A percentile compares a stretch with the other conserved stretches of the same genome.
Evolutionary conservation across 1,284 basidiomycete species (phyloP).

Genomic region (Malassezia yamatoensis): DNA sequence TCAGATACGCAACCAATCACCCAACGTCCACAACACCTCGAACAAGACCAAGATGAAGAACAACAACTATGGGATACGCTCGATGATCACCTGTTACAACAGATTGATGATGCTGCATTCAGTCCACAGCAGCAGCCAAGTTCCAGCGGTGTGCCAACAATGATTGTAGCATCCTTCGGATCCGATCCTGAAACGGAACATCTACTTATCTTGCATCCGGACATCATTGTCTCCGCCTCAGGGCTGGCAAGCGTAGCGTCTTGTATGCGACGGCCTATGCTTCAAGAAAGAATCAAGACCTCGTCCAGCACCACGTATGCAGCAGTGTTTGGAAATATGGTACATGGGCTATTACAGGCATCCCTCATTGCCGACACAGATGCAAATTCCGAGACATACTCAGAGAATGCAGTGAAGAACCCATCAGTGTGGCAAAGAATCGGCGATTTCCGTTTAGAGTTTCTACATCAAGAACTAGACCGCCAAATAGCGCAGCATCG

Average conservation of each 20-base stretch:
- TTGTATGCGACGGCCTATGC: conserved; percentile 36
- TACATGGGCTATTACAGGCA: conserved; percentile 41
- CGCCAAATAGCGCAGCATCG: conserved; percentile 26
- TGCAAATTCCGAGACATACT: conserved; percentile 39
- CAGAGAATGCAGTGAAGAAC: too few relatives aligned
- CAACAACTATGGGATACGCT: conserved; percentile 29
- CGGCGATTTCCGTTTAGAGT: conserved; percentile 32
- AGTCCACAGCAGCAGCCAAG: too few relatives aligned
- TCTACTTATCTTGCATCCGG: conserved; percentile 41
- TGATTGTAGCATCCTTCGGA: conserved; percentile 12
- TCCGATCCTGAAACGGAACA: conserved; percentile 16
- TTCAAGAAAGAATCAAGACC: conserved; percentile 31
- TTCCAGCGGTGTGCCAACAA: background rate
- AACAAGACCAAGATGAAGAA: conserved; percentile 11
- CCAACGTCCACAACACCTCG: too few relatives aligned
- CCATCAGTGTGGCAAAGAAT: conserved; percentile 23
- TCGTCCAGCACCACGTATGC: conserved; percentile 24
- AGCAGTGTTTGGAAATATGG: conserved; percentile 40
- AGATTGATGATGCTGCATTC: background rate
- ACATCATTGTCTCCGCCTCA: conserved; percentile 37
- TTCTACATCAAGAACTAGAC: conserved; percentile 25
- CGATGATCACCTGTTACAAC: background rate
- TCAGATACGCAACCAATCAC: too few relatives aligned
- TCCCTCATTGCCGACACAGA: conserved; percentile 26
- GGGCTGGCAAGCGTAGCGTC: conserved; percentile 33